Base-by-base conservation (phyloP, 2,329 filamentous ascomycete genomes). In the Diplodia intermedia region DNA sequence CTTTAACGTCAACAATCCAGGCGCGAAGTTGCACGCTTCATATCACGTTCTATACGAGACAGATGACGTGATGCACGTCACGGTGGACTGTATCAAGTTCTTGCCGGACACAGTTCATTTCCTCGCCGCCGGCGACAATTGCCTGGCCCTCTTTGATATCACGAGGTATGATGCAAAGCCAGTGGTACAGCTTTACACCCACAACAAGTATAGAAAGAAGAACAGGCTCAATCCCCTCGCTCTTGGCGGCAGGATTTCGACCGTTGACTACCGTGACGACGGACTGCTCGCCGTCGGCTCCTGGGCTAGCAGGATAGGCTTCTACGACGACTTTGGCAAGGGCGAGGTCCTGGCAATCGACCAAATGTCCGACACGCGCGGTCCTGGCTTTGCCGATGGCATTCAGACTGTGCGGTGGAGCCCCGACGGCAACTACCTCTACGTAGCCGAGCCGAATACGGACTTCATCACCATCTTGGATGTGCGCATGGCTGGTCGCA, bases 401-500 rank as follows among this genome's bases (percentile, higher is more conserved):
- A 77, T 90, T 23, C 86, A 84, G 1, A 81, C 85, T 61, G 74
- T 89, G 15, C 75, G 81, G 18, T 90, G 86, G 87, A 88, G 84
- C 65, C 82, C 83, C 0, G 85, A 84, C 74, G 86, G 85, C 1
- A 80, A 78, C 53, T 90, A 89, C 73, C 74, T 90, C 5, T 86
- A 86, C 70, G 82, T 88, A 20, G 84, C 82, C 0, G 88, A 89
- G 73, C 80, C 88, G 23, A 82, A 82, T 68, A 86, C 86, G 66
- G 82, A 87, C 70, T 83, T 81, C 1, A 77, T 89, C 0, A 76
- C 86, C 54, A 78, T 89, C 12, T 89, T 86, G 73, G 88, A 90
- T 72, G 82, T 88, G 31, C 81, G 88, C 18, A 82, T 83, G n/a
- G 83, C 82, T 1, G 81, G 82, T 0, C 79, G 83, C 66, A 74